phyloP scores from a whole-genome alignment of 306 rosid species.

The Purshia tridentata region DNA sequence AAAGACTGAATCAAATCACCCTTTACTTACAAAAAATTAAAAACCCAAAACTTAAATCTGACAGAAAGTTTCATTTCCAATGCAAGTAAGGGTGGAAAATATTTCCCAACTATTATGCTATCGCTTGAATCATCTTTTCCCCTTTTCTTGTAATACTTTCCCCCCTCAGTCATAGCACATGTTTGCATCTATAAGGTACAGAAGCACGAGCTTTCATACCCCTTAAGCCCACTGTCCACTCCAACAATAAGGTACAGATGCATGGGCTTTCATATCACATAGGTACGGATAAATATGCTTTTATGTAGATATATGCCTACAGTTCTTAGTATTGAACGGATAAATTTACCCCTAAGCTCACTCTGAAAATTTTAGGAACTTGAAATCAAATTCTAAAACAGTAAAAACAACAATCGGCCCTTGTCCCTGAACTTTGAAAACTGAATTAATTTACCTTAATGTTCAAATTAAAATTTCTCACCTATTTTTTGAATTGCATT shows the following conservation, averaged over 20 bases:
- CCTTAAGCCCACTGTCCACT: conserved; percentile 10
- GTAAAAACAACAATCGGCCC: not conserved
- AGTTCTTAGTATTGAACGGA: not conserved
- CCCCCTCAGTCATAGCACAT: not conserved
- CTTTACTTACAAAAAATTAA: not conserved
- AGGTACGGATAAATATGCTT: not conserved
- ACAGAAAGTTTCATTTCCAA: not conserved
- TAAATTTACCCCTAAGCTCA: not conserved
- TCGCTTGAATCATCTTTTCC: not conserved
- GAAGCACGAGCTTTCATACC: conserved; percentile 1
- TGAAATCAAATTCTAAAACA: not conserved
- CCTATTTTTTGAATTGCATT: not conserved
- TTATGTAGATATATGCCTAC: not conserved
- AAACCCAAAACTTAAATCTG: not conserved
- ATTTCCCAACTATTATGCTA: not conserved
- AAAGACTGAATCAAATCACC: not conserved
- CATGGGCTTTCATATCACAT: not conserved
- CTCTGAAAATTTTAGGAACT: not conserved
- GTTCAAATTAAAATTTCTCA: not conserved
- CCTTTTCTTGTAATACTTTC: not conserved
- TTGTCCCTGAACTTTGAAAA: not conserved
- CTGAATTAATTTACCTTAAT: not conserved
- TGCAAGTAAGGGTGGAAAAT: not conserved
- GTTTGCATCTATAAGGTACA: conserved; percentile 6
- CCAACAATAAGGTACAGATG: not conserved